Percentiles rank a stretch among this genome's conserved stretches.
These are phyloP conservation scores for Candolleomyces aberdarensis DNA, from an alignment of 768 basidiomycete species.

Conservation along the genomic window DNA sequence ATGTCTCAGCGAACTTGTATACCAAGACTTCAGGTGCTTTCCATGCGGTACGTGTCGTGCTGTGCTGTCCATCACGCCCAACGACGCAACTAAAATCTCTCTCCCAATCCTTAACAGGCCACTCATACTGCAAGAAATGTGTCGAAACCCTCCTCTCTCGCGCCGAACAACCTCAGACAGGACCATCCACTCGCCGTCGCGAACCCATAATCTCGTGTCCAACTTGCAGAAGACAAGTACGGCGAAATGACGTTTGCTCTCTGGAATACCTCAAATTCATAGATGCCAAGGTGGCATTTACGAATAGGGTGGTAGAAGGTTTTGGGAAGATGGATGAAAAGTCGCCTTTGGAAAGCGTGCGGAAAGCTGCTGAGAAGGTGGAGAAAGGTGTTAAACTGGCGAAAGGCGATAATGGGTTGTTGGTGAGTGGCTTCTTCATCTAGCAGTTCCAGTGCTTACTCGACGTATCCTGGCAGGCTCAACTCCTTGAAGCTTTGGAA, in stretches of 20 bases:
- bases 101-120: not conserved
- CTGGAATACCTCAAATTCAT: slow-evolving; percentile 22
- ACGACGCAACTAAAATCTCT: not conserved
- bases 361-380: slow-evolving; percentile 33
- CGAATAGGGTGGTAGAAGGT: slow-evolving; percentile 26
- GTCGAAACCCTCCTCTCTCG: slow-evolving; percentile 7
- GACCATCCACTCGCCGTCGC: slow-evolving; percentile 21
- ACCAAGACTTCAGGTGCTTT: not conserved
- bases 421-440: slow-evolving; percentile 22
- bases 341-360: slow-evolving; percentile 32
- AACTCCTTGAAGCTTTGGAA: slow-evolving; percentile 32
- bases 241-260: too few relatives aligned
- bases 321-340: slow-evolving; percentile 30
- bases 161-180: slow-evolving; percentile 7
- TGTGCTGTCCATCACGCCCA: not conserved
- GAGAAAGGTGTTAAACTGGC: slow-evolving; percentile 23
- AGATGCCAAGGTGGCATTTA: slow-evolving; percentile 20
- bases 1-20: not conserved
- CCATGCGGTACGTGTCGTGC: not conserved
- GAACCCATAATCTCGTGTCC: too few relatives aligned
- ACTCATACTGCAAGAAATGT: slow-evolving; percentile 28
- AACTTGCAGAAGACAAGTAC: too few relatives aligned
- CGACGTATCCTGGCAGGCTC: slow-evolving; percentile 17
- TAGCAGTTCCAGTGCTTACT: not conserved
- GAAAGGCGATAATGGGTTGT: slow-evolving; percentile 19